These are phyloP conservation scores for Malassezia restricta DNA, from an alignment of 1,284 basidiomycete genomes.

Conservation along the genomic window DNA sequence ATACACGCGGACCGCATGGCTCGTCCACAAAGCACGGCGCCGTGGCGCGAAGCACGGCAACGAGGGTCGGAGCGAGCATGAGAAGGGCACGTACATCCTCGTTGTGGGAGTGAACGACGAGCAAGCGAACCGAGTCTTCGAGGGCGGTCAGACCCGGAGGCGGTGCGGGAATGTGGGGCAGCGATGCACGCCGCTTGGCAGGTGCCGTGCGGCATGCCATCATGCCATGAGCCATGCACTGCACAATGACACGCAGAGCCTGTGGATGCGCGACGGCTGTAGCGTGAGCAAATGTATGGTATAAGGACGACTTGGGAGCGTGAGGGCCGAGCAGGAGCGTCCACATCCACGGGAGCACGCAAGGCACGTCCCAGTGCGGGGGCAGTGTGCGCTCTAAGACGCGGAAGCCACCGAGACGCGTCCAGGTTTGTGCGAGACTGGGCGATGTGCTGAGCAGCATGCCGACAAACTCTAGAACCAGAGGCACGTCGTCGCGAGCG, in stretches of 20 bases:
- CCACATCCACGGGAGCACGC: slow-evolving; percentile 55
- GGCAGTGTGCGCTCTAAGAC: slow-evolving; percentile 63
- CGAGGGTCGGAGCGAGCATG: slow-evolving; percentile 31
- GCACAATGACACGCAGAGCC: slow-evolving; percentile 28
- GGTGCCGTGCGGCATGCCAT: background rate
- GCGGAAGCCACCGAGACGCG: slow-evolving; percentile 55
- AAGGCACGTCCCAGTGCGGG: slow-evolving; percentile 56
- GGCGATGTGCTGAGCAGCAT: slow-evolving; percentile 19
- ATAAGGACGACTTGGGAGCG: slow-evolving; percentile 52
- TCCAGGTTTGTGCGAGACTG: slow-evolving; percentile 28
- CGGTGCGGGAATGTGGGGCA: background rate
- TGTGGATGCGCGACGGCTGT: slow-evolving; percentile 4
- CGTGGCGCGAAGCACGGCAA: slow-evolving; percentile 28
- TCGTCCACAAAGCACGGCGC: slow-evolving; percentile 5
- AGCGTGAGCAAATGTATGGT: slow-evolving; percentile 53
- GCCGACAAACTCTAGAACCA: slow-evolving; percentile 22
- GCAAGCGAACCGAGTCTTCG: slow-evolving; percentile 20
- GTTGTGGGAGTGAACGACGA: slow-evolving; percentile 17
- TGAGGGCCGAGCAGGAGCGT: slow-evolving; percentile 53
- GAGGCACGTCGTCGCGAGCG: slow-evolving; percentile 17
- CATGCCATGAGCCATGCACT: slow-evolving; percentile 25
- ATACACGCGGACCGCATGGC: background rate
- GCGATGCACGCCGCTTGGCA: slow-evolving; percentile 4
- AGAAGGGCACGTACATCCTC: slow-evolving; percentile 19
- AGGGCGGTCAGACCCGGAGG: slow-evolving; percentile 10